A percentile compares a stretch with the other conserved stretches of the same genome.
Evolutionary conservation across 2,329 filamentous ascomycete species (phyloP).

Genomic region (Pseudocercospora eumusae): DNA sequence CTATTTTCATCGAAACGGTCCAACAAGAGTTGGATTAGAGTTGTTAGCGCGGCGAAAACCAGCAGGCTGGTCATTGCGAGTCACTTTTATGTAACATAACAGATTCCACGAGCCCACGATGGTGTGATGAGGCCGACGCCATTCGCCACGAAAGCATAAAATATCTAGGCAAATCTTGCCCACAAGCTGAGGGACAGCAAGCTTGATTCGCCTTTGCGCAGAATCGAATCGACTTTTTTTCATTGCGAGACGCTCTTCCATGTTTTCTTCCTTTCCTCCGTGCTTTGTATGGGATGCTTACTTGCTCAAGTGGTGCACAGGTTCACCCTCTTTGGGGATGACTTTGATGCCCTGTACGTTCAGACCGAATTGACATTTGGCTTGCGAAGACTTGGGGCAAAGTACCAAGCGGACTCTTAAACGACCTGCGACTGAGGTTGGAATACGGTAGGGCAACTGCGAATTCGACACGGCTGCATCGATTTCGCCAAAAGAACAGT

Average conservation of each 20-base stretch:
- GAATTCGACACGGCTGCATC: neutral
- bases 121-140: slow-evolving; percentile 27
- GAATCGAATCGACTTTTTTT: slow-evolving; percentile 11
- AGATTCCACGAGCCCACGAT: slow-evolving; percentile 21
- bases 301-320: neutral
- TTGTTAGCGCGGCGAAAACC: slow-evolving; percentile 10
- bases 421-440: neutral
- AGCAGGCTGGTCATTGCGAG: slow-evolving; percentile 16
- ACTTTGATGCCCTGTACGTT: neutral
- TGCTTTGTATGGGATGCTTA: neutral
- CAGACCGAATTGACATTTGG: too few relatives aligned
- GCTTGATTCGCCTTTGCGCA: slow-evolving; percentile 7
- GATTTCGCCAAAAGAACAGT: neutral
- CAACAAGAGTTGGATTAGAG: slow-evolving; percentile 9
- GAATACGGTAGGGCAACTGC: neutral
- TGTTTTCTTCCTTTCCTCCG: neutral
- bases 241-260: neutral
- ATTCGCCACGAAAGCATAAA: slow-evolving; percentile 16
- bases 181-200: slow-evolving; percentile 8
- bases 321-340: neutral
- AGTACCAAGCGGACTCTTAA: neutral
- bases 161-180: slow-evolving; percentile 1
- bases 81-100: slow-evolving; percentile 17
- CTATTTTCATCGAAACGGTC: slow-evolving; percentile 11
- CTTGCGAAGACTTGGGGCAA: too few relatives aligned